Conservation (phyloP, 2,329 filamentous ascomycete genomes). For the Davidsoniella neocaledoniae region DNA sequence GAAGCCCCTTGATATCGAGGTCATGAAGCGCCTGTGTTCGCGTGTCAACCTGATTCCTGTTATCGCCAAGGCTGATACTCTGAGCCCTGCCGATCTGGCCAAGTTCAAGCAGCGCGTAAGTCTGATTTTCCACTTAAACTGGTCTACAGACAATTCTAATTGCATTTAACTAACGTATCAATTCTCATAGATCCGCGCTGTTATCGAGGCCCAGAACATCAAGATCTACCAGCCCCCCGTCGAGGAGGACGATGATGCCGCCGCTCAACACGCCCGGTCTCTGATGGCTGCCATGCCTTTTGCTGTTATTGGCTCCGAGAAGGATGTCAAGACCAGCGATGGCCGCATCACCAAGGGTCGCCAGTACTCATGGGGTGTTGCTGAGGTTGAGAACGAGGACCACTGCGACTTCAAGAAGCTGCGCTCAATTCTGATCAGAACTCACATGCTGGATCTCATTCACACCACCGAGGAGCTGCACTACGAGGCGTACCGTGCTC, state of each 20-base stretch:
- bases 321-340: conserved; percentile 93
- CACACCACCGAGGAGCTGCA: conserved; percentile 98
- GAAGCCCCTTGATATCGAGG: conserved; percentile 97
- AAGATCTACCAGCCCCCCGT: conserved; percentile 98
- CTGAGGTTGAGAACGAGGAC: conserved; percentile 98
- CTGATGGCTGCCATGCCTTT: conserved; percentile 97
- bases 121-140: conserved; percentile 9
- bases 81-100: conserved; percentile 79
- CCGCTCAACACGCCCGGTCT: conserved; percentile 83
- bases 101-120: conserved; percentile 90
- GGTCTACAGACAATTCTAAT: background rate
- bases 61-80: conserved; percentile 94
- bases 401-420: conserved; percentile 99
- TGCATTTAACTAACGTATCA: conserved; percentile 17
- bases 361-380: conserved; percentile 98
- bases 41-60: conserved; percentile 97
- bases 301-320: conserved; percentile 96
- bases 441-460: conserved; percentile 98
- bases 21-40: conserved; percentile 98
- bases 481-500: conserved; percentile 97
- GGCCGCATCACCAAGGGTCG: conserved; percentile 96
- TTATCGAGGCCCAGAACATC: conserved; percentile 96
- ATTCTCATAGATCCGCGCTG: conserved; percentile 58
- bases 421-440: conserved; percentile 93
- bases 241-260: conserved; percentile 95